A percentile compares a stretch with the other conserved stretches of the same genome.
These are phyloP conservation scores for Capniomyces stellatus DNA, from an alignment of 371 early-diverging fungal genomes.

Conservation along the genomic window DNA sequence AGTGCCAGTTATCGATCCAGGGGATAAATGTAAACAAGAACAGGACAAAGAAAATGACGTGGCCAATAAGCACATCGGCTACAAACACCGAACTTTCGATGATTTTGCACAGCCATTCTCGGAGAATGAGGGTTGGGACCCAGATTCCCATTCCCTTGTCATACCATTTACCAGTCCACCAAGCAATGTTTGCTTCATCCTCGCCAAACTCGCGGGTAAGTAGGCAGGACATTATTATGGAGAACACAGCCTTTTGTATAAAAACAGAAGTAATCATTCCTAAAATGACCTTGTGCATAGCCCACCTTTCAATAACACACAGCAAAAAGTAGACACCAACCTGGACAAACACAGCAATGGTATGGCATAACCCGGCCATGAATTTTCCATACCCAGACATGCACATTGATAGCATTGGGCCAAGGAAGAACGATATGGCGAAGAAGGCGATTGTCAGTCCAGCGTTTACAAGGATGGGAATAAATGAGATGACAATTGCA, in stretches of 20 bases:
- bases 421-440: slow-evolving; percentile 46
- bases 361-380: slow-evolving; percentile 50
- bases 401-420: slow-evolving; percentile 41
- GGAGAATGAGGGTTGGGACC: slow-evolving; percentile 46
- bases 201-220: slow-evolving; percentile 67
- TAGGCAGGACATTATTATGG: slow-evolving; percentile 42
- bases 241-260: slow-evolving; percentile 51
- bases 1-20: slow-evolving; percentile 55
- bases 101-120: slow-evolving; percentile 69
- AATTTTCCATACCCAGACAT: slow-evolving; percentile 47
- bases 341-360: slow-evolving; percentile 38
- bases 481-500: slow-evolving; percentile 41
- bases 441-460: slow-evolving; percentile 47
- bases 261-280: slow-evolving; percentile 43
- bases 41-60: slow-evolving; percentile 49
- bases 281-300: slow-evolving; percentile 35
- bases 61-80: slow-evolving; percentile 56
- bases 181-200: slow-evolving; percentile 62
- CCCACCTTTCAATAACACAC: slow-evolving; percentile 50
- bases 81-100: slow-evolving; percentile 73
- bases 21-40: slow-evolving; percentile 52
- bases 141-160: slow-evolving; percentile 52
- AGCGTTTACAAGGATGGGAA: slow-evolving; percentile 53
- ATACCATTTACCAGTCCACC: slow-evolving; percentile 85
- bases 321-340: slow-evolving; percentile 41